Percentiles rank a stretch among this genome's conserved stretches.
Conservation (phyloP, 1,139 yeast genomes). For the Arxiozyma slooffiae region DNA sequence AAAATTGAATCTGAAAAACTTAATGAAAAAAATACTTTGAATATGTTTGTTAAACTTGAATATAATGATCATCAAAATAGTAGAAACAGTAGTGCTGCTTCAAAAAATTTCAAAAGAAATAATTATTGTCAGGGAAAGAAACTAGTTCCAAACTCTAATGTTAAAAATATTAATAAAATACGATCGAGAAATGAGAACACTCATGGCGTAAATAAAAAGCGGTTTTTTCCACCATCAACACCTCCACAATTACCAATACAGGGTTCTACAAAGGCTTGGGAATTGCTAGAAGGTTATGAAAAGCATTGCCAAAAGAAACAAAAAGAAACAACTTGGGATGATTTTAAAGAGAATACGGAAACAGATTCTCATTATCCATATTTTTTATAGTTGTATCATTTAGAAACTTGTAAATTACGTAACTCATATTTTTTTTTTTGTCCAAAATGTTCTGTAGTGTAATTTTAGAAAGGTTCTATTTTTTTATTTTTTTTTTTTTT, state of each 20-base stretch:
- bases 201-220: neutral
- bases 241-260: conserved; percentile 2
- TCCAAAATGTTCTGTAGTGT: too few relatives aligned
- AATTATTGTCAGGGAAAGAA: neutral
- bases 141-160: neutral
- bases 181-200: neutral
- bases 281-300: conserved; percentile 1
- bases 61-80: neutral
- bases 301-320: conserved; percentile 1
- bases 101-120: neutral
- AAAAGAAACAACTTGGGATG: neutral
- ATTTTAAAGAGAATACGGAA: neutral
- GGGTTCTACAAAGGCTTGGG: neutral
- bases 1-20: neutral
- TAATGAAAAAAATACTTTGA: neutral
- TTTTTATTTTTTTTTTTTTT: neutral
- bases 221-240: neutral
- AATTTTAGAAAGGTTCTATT: neutral
- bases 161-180: too few relatives aligned
- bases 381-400: neutral
- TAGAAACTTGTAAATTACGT: too few relatives aligned
- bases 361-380: neutral
- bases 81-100: too few relatives aligned
- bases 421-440: too few relatives aligned
- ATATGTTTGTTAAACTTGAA: neutral